These are phyloP conservation scores for Nepenthes gracilis DNA, from an alignment of 148 eudicot genomes.

Conservation along the genomic window DNA sequence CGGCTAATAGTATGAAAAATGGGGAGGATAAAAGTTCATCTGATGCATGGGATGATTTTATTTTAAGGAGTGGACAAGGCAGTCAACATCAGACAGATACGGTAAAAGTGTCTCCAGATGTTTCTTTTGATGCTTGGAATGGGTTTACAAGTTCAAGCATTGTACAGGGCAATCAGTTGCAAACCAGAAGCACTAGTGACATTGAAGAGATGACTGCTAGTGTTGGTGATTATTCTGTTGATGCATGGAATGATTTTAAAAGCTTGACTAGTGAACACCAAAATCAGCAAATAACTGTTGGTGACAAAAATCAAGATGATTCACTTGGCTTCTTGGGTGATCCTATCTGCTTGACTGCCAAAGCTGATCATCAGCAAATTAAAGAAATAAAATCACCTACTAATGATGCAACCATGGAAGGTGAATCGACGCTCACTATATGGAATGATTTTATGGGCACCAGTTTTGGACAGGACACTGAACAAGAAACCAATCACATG, in stretches of 20 bases:
- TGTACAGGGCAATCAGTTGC: constrained; percentile 1
- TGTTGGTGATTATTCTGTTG: constrained; percentile 8
- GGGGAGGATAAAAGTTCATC: constrained; percentile 3
- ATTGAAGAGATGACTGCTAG: constrained; percentile 5
- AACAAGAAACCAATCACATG: constrained; percentile 6
- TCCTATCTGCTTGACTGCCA: constrained; percentile 8
- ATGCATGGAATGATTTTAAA: constrained; percentile 9
- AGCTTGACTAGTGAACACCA: constrained; percentile 5
- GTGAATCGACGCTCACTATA: constrained; percentile 29
- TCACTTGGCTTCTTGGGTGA: constrained; percentile 42
- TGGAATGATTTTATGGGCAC: constrained; percentile 42
- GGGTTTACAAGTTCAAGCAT: constrained; percentile 9
- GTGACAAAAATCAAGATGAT: constrained; percentile 11
- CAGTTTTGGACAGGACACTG: constrained; percentile 8
- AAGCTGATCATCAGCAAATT: constrained; percentile 8
- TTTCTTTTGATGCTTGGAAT: constrained; percentile 13
- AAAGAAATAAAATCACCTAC: constrained; percentile 9
- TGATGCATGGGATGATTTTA: constrained; percentile 19
- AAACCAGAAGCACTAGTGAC: neutral
- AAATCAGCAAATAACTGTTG: neutral
- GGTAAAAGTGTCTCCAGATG: constrained; percentile 6
- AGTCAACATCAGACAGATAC: constrained; percentile 4
- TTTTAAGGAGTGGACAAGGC: constrained; percentile 1
- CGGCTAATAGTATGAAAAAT: constrained; percentile 4
- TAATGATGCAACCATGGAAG: constrained; percentile 15